Evolutionary conservation across 495 filamentous ascomycete species (phyloP).

Genomic region (Penicillium steckii): DNA sequence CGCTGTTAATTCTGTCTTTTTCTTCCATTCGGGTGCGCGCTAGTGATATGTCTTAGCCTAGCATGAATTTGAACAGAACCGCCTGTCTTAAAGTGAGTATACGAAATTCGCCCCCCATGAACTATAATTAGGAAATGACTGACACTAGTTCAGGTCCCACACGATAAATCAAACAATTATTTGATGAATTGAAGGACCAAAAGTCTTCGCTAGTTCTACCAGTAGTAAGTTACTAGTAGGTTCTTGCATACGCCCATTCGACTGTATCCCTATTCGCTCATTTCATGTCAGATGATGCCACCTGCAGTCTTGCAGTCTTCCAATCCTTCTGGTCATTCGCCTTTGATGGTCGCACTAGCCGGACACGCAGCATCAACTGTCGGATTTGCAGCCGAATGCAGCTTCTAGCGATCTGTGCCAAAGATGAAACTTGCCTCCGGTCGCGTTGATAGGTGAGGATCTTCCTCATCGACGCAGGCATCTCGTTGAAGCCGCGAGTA

Average conservation of each 20-base stretch:
- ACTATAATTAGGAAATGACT: neutral
- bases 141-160: neutral
- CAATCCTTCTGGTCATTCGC: too few relatives aligned
- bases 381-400: neutral
- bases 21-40: neutral
- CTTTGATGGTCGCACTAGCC: neutral
- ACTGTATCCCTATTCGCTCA: neutral
- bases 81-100: too few relatives aligned
- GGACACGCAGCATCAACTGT: neutral
- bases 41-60: too few relatives aligned
- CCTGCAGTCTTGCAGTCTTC: neutral
- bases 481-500: conserved; percentile 8
- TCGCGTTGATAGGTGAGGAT: conserved; percentile 9
- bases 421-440: neutral
- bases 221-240: too few relatives aligned
- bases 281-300: neutral
- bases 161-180: too few relatives aligned
- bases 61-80: too few relatives aligned
- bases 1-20: neutral
- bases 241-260: too few relatives aligned
- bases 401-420: neutral
- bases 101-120: too few relatives aligned
- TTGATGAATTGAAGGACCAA: neutral
- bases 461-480: conserved; percentile 6
- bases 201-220: neutral